Evolutionary conservation across 2,329 filamentous ascomycete species (phyloP).

Genomic region (Chaetomium sp.): DNA sequence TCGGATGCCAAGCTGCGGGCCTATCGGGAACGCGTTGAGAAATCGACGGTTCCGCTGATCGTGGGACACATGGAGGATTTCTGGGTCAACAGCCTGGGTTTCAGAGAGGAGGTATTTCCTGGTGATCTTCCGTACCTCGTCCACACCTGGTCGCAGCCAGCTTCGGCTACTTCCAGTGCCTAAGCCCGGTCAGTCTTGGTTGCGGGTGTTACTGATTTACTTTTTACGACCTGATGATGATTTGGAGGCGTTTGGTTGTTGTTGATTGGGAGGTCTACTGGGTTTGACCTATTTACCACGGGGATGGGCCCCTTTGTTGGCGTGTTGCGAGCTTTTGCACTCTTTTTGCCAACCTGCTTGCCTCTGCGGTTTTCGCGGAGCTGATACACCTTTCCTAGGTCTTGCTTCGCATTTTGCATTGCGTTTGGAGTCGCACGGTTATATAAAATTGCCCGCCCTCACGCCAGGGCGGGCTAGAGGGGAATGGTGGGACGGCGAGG

Average conservation of each 20-base stretch:
- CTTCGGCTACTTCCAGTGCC: constrained; percentile 9
- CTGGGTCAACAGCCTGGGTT: constrained; percentile 25
- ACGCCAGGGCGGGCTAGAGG: constrained; percentile 11
- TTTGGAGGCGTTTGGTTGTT: background rate
- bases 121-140: constrained; percentile 25
- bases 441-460: constrained; percentile 19
- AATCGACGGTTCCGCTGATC: constrained; percentile 13
- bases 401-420: constrained; percentile 21
- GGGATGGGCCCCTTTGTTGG: background rate
- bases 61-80: constrained; percentile 20
- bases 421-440: constrained; percentile 25
- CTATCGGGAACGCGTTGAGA: constrained; percentile 18
- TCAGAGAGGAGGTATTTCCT: constrained; percentile 25
- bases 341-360: background rate
- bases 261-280: background rate
- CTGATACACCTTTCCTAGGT: constrained; percentile 9
- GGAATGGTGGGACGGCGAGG: constrained; percentile 6
- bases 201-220: background rate
- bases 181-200: background rate
- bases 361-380: constrained; percentile 5
- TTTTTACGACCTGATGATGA: constrained; percentile 23
- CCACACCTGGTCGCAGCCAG: constrained; percentile 20
- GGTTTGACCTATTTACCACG: no score
- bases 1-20: constrained; percentile 23
- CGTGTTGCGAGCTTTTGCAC: background rate